Percentiles rank a stretch among this genome's conserved stretches.
Evolutionary conservation across 352 stramenopile species (phyloP).

Genomic region (Phytophthora citrophthora): DNA sequence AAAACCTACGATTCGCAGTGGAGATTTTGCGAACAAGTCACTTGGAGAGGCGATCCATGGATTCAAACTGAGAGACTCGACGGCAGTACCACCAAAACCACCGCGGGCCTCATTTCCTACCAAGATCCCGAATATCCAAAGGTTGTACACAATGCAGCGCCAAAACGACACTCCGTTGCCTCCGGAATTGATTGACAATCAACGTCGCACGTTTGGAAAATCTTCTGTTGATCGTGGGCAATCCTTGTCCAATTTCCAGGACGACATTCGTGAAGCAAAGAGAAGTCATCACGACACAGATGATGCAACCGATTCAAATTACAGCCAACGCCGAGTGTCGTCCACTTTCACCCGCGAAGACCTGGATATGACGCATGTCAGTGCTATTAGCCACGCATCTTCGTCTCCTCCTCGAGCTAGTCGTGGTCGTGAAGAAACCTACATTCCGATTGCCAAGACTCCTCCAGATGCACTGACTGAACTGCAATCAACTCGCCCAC

Average conservation of each 20-base stretch:
- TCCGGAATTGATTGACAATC: conserved; percentile 13
- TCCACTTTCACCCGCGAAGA: conserved; percentile 33
- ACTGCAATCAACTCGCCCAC: neutral
- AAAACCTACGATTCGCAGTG: conserved; percentile 43
- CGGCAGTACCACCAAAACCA: neutral
- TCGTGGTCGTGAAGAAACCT: neutral
- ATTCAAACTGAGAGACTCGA: conserved; percentile 54
- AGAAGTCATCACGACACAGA: conserved; percentile 9
- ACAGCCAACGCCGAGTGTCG: conserved; percentile 26
- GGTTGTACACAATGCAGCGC: conserved; percentile 20
- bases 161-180: conserved; percentile 18
- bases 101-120: neutral
- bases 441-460: conserved; percentile 20
- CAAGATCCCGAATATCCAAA: conserved; percentile 22
- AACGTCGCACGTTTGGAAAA: conserved; percentile 9
- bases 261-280: neutral
- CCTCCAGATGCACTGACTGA: conserved; percentile 1
- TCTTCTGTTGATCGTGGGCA: conserved; percentile 4
- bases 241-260: conserved; percentile 5
- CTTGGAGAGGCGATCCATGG: conserved; percentile 61
- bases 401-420: conserved; percentile 10
- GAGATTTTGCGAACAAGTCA: conserved; percentile 74
- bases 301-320: conserved; percentile 24
- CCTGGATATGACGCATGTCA: conserved; percentile 37
- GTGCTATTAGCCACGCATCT: conserved; percentile 24